A percentile compares a stretch with the other conserved stretches of the same genome.
Evolutionary conservation across 1,139 yeast genomes (phyloP).

Genomic region (Zygosaccharomyces pseudobailii): DNA sequence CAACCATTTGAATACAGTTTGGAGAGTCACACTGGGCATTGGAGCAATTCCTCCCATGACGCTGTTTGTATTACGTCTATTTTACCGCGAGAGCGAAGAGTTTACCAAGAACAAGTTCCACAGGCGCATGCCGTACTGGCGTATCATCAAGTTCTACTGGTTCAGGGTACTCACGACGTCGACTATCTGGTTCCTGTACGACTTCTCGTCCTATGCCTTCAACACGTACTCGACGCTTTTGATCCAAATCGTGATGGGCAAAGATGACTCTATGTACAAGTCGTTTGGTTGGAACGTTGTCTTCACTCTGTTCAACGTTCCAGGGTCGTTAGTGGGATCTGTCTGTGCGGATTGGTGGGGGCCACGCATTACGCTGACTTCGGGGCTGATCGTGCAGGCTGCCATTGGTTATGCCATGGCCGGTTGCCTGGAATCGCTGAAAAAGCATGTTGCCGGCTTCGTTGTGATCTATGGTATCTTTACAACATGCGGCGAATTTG

Average conservation of each 20-base stretch:
- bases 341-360: constrained; percentile 78
- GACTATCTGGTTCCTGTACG: constrained; percentile 85
- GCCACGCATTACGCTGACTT: constrained; percentile 69
- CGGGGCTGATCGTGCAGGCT: constrained; percentile 71
- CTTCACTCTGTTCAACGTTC: constrained; percentile 79
- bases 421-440: constrained; percentile 53
- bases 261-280: constrained; percentile 50
- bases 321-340: constrained; percentile 87
- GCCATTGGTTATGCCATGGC: constrained; percentile 85
- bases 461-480: constrained; percentile 85
- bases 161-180: constrained; percentile 68
- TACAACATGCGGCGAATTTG: constrained; percentile 83
- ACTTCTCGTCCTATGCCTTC: constrained; percentile 81
- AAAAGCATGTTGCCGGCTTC: constrained; percentile 65
- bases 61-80: constrained; percentile 70
- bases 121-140: constrained; percentile 62
- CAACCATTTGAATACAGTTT: constrained; percentile 69
- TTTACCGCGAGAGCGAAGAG: constrained; percentile 65
- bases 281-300: constrained; percentile 93
- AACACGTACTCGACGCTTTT: constrained; percentile 78
- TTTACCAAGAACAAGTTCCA: constrained; percentile 70
- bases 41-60: constrained; percentile 89
- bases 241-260: constrained; percentile 53
- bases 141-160: constrained; percentile 78
- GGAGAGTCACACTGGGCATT: constrained; percentile 88